Base-by-base conservation (phyloP, 768 basidiomycete genomes). In the Mycena albidolilacea region DNA sequence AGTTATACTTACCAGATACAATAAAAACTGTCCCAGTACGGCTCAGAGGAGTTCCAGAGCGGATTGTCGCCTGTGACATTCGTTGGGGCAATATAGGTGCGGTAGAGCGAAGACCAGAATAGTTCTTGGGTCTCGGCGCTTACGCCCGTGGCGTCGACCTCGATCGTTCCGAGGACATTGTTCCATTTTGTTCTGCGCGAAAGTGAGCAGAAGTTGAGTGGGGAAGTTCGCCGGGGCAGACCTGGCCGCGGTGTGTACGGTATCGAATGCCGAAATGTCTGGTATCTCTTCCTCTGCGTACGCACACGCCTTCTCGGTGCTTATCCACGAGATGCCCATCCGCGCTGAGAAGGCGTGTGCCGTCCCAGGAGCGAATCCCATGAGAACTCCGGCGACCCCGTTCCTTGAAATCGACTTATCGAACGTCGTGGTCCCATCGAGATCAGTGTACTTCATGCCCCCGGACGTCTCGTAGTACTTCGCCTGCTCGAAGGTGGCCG, bases 311-410 rank as follows among this genome's bases (percentile, higher is more conserved):
- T 85, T 83, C 21, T 79, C 82, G n/a, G 78, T 73, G 4, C 85
- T 86, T 7, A 80, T 76, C 78, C 85, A 86, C 9, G 86, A 86
- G 19, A 86, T 76, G 11, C 86, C 86, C 46, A 86, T 85, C 23
- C 86, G 81, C 66, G 85, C 80, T 69, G 65, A 81, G 65, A 86
- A 76, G 63, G 80, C 72, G 35, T 73, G 64, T 14, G 81, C 79
- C 37, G 72, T 17, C 41, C 11, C 44, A 21, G 70, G 74, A 21
- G 77, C 75, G 19, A 80, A 78, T 69, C 78, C 70, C 48, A 75
- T 58, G 3, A 75, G 55, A 11, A 75, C 61, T 11, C 74, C 74
- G 7, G 70, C 74, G 9, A 63, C 30, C 44, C 12, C 59, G n/a
- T 50, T 39, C 48, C 48, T 23, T 17, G 7, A 39, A 35, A 75